Conservation (phyloP, 306 rosid species). For the Malus fusca region DNA sequence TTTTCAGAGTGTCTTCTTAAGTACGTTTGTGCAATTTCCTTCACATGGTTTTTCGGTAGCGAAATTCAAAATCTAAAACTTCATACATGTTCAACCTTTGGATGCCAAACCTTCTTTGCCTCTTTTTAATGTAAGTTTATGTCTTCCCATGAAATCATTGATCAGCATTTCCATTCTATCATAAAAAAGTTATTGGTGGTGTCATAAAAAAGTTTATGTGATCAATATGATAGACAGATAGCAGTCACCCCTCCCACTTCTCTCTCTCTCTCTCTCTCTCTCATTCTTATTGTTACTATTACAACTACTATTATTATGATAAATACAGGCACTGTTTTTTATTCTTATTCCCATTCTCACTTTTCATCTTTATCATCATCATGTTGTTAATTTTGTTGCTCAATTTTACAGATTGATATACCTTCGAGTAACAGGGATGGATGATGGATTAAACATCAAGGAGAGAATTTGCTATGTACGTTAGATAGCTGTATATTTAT, state of each 20-base stretch:
- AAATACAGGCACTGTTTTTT: neutral
- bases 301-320: neutral
- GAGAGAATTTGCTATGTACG: constrained; percentile 85
- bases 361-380: neutral
- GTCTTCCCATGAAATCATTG: neutral
- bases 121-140: neutral
- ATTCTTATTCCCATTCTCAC: neutral
- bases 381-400: neutral
- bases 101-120: neutral
- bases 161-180: neutral
- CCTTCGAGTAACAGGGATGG: constrained; percentile 93
- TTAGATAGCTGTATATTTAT: constrained; percentile 5
- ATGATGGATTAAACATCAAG: constrained; percentile 78
- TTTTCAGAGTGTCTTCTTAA: neutral
- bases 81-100: neutral
- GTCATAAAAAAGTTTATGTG: no score
- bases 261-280: neutral
- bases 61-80: neutral
- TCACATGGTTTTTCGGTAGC: neutral
- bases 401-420: constrained; percentile 63
- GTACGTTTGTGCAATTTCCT: neutral
- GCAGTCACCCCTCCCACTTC: neutral
- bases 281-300: neutral
- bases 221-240: neutral
- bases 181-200: no score